Evolutionary conservation across 2,329 filamentous ascomycete genomes (phyloP), one percentile per base, ranked within the genome.

Genomic region (Aspergillus sp.): DNA sequence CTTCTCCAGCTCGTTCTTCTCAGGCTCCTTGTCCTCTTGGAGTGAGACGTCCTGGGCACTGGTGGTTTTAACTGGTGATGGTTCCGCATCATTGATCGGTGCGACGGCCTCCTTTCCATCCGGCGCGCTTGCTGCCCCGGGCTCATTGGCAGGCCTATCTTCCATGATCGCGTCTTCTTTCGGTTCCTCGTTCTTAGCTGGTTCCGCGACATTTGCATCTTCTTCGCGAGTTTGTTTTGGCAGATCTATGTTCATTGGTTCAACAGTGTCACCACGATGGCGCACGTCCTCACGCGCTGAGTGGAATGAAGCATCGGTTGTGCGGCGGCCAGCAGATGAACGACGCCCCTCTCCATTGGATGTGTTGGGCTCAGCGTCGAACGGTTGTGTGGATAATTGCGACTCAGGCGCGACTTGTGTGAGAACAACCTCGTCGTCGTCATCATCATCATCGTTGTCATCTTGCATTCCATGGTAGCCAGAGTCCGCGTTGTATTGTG

Each of bases 381-480:
- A 61, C 19, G 68, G 68, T 23, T 73, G 70, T 17, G 72, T 75
- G 52, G 69, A 70, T 21, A 64, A 57, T 49, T 75, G 70, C 31
- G 71, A 67, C 51, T 69, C 66, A 47, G 67, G 60, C 49, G 71
- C 70, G 33, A 68, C 64, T 43, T 68, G 66, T 14, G 71, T 65
- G 14, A 73, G 55, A 53, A 76, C 72, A 58, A 75, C 63, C 24
- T 78, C 74, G 45, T 75, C 72, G 17, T 75, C 75, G 41, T 74
- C 70, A 50, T 76, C 74, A 46, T 75, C 72, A 19, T 75, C 75
- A 41, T 74, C 70, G 49, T 76, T 60, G 6, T 63, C 62, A 24
- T 74, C 74, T 35, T 69, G 67, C 70, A 79, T 75, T 41, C 76
- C 77, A 70, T 80, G 77, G 55, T 80, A 80, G 9, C 78, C 79